A percentile compares a stretch with the other conserved stretches of the same genome.
Conservation (phyloP, 805 yeast genomes). For the Hanseniaspora guilliermondii region DNA sequence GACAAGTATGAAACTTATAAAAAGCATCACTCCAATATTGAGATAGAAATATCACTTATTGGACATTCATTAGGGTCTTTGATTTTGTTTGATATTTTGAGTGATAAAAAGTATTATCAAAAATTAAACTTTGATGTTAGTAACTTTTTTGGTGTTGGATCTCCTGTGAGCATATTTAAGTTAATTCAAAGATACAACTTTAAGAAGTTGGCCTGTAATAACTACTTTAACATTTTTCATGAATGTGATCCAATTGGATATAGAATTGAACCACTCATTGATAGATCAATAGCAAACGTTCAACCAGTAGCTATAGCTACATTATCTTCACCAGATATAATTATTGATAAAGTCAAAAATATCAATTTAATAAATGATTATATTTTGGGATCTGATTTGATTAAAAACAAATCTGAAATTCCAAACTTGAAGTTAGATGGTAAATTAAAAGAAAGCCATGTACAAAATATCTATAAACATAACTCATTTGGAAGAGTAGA, state of each 20-base stretch:
- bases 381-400: constrained; percentile 16
- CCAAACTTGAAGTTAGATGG: constrained; percentile 19
- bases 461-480: constrained; percentile 27
- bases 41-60: constrained; percentile 69
- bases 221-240: constrained; percentile 72
- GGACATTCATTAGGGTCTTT: constrained; percentile 93
- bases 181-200: constrained; percentile 54
- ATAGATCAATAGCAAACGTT: constrained; percentile 19
- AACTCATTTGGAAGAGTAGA: constrained; percentile 74
- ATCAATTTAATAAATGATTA: constrained; percentile 6
- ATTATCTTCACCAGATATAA: constrained; percentile 21
- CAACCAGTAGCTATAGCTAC: constrained; percentile 23
- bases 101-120: constrained; percentile 26
- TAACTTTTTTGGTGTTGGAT: constrained; percentile 69
- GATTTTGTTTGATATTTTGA: constrained; percentile 62
- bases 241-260: constrained; percentile 88
- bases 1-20: constrained; percentile 44
- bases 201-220: constrained; percentile 35
- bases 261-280: constrained; percentile 72
- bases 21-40: constrained; percentile 54
- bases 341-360: constrained; percentile 22
- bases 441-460: constrained; percentile 23
- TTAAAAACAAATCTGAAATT: constrained; percentile 15
- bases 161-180: constrained; percentile 82
- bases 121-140: constrained; percentile 57